These are phyloP conservation scores for Corylus americana DNA, from an alignment of 306 rosid genomes.

Conservation along the genomic window DNA sequence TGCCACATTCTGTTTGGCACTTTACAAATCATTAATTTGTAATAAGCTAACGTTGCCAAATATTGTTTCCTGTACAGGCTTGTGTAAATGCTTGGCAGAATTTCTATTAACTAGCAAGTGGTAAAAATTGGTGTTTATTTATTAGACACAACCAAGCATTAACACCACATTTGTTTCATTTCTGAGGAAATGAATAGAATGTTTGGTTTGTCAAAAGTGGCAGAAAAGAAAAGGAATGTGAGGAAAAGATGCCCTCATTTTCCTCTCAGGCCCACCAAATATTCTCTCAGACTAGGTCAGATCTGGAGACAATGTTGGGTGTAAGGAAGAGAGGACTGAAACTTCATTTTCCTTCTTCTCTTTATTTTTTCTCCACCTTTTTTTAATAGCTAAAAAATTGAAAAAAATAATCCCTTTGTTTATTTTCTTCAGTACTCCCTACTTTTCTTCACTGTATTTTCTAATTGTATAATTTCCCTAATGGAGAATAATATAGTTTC, in stretches of 20 bases:
- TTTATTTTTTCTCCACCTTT: not conserved
- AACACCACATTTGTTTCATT: not conserved
- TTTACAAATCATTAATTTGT: not conserved
- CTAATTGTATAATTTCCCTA: not conserved
- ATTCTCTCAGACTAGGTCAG: not conserved
- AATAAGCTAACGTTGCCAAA: not conserved
- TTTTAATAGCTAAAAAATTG: not conserved
- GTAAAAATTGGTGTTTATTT: not conserved
- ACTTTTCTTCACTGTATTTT: not conserved
- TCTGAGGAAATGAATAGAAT: not conserved
- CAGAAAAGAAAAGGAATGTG: not conserved
- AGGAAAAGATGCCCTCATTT: not conserved
- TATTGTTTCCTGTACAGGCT: not conserved
- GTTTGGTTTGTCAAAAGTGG: not conserved
- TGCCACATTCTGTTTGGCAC: not conserved
- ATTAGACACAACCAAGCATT: not conserved
- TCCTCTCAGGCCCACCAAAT: not conserved
- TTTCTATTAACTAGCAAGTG: not conserved
- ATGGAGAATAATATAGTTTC: not conserved
- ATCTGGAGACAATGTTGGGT: not conserved
- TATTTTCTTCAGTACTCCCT: not conserved
- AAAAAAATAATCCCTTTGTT: not conserved
- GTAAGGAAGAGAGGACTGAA: not conserved
- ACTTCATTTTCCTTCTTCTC: not conserved
- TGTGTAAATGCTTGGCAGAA: not conserved